Conservation (phyloP, 371 early-diverging fungal species). For the Circinella minor region DNA sequence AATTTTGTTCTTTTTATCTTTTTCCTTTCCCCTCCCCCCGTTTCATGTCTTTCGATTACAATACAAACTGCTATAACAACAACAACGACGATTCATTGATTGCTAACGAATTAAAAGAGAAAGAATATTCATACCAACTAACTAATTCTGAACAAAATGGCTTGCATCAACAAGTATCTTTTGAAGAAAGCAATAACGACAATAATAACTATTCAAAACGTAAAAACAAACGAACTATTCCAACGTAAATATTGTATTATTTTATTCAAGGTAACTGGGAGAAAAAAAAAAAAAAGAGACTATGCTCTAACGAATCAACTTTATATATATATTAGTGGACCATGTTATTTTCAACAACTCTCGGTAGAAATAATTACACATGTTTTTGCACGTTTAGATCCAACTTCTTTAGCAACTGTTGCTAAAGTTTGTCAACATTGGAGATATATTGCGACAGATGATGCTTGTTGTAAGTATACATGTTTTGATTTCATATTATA, state of each 20-base stretch:
- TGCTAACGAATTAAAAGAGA: conserved; percentile 11
- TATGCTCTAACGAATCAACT: too few species aligned
- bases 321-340: conserved; percentile 23
- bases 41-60: conserved; percentile 45
- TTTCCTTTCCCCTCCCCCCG: neutral
- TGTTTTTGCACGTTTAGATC: conserved; percentile 54
- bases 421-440: conserved; percentile 50
- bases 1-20: too few species aligned
- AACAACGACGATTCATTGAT: conserved; percentile 2
- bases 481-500: neutral
- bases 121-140: conserved; percentile 4
- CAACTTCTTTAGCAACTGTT: conserved; percentile 37
- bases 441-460: conserved; percentile 52
- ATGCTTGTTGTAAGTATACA: conserved; percentile 47
- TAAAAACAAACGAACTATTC: neutral
- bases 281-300: neutral
- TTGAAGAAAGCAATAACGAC: neutral
- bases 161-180: conserved; percentile 12
- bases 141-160: conserved; percentile 16
- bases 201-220: neutral
- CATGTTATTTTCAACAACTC: conserved; percentile 43
- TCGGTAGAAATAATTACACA: conserved; percentile 51
- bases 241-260: conserved; percentile 9
- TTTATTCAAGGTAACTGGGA: conserved; percentile 14
- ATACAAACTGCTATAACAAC: conserved; percentile 17